Percentiles rank a stretch among this genome's conserved stretches.
These are phyloP conservation scores for Podaxis mareebaensis DNA, from an alignment of 768 basidiomycete species.

Conservation along the genomic window DNA sequence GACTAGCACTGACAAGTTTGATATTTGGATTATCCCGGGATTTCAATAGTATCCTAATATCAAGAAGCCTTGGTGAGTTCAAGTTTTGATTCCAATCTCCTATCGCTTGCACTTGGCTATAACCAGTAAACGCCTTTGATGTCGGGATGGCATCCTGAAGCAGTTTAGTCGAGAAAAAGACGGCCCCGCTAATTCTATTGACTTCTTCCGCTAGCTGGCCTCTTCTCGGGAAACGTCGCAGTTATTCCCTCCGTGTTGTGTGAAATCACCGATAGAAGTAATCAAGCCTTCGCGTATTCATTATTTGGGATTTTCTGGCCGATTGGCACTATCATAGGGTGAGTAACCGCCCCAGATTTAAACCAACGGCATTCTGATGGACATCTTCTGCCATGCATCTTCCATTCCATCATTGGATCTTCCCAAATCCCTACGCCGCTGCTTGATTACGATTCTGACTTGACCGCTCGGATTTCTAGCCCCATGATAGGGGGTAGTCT, in stretches of 20 bases:
- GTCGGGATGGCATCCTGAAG: background rate
- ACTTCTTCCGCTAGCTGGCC: conserved; percentile 41
- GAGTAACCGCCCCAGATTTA: conserved; percentile 18
- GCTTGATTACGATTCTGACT: background rate
- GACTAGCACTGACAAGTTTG: conserved; percentile 47
- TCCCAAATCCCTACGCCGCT: background rate
- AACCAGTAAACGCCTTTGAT: conserved; percentile 3
- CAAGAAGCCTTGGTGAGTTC: conserved; percentile 48
- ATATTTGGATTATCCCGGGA: conserved; percentile 59
- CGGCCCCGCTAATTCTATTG: conserved; percentile 11
- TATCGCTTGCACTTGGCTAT: background rate
- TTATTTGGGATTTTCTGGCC: conserved; percentile 62
- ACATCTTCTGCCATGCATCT: conserved; percentile 8
- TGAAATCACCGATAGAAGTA: conserved; percentile 60
- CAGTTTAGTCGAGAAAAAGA: background rate
- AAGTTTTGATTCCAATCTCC: background rate
- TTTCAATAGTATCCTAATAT: conserved; percentile 42
- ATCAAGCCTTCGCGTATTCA: conserved; percentile 56
- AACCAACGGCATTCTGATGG: background rate
- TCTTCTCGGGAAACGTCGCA: conserved; percentile 60
- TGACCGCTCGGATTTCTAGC: conserved; percentile 29
- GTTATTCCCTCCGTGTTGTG: conserved; percentile 61
- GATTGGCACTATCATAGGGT: conserved; percentile 58
- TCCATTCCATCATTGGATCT: background rate
- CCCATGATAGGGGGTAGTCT: conserved; percentile 62